Conservation (phyloP, 2,329 filamentous ascomycete species). For the Clathrospora elynae region DNA sequence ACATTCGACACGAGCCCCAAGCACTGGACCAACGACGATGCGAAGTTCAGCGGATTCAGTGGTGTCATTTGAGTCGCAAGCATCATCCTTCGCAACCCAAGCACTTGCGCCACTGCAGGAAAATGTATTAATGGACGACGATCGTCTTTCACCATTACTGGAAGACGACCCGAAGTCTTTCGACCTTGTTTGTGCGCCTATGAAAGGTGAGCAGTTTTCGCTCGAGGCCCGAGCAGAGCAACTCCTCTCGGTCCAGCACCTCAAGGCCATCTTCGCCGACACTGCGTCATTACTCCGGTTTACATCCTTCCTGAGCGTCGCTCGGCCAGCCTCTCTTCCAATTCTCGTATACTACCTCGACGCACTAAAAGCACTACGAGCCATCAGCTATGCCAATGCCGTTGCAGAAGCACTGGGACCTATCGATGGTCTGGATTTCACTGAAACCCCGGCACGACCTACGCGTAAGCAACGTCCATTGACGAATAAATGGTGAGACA, state of each 20-base stretch:
- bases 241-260: constrained; percentile 69
- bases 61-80: constrained; percentile 42
- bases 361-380: constrained; percentile 70
- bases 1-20: constrained; percentile 17
- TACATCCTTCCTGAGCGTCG: constrained; percentile 66
- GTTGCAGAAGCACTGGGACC: constrained; percentile 65
- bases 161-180: constrained; percentile 61
- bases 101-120: constrained; percentile 52
- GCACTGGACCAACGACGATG: constrained; percentile 30
- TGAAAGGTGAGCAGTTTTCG: constrained; percentile 52
- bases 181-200: constrained; percentile 56
- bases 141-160: constrained; percentile 54
- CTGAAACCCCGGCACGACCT: constrained; percentile 54
- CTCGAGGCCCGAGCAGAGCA: constrained; percentile 69
- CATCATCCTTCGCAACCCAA: constrained; percentile 41
- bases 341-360: constrained; percentile 74
- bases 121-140: constrained; percentile 50
- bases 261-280: constrained; percentile 68
- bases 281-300: constrained; percentile 68
- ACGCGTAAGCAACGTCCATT: no score
- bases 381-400: constrained; percentile 73
- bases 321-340: constrained; percentile 66
- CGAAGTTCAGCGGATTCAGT: constrained; percentile 46
- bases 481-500: no score
- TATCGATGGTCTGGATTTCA: constrained; percentile 63